Base-by-base conservation (phyloP, 176 grass and related monocot genomes). In the Zizania latifolia region DNA sequence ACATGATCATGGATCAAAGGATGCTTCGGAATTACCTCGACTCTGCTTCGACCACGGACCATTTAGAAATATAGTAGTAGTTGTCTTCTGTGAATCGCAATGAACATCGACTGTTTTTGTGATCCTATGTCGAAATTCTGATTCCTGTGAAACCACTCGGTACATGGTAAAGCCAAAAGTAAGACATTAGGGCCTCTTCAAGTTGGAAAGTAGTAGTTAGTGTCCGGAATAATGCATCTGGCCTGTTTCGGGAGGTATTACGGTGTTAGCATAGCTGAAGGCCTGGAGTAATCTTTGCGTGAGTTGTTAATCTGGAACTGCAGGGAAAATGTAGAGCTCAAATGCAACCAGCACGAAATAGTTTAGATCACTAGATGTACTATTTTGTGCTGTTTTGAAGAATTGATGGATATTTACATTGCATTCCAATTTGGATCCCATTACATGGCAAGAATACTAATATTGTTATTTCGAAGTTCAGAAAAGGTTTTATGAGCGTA, bases 1-100 rank as follows among this genome's bases (percentile, higher is more conserved):
- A 35, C 64, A 60, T 77, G 51, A 68, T 84, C 22, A 71, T 80
- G 66, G 78, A 71, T 71, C 78, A 48, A 80, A 80, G 54, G 39
- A 61, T 71, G 66, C 68, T 80, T 60, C 21, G 55, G 66, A 80
- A 61, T 70, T 60, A 62, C 78, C 65, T 61, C 4, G 29, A 71
- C 46, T 24, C 30, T 80, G 36, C 17, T 69, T 21, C 36, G 1
- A 58, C 64, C 13, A 89, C 73, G 81, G 84, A 74, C 68, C 69
- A 14, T 23, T 75, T 48, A 37, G 23, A 84, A 58, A 56, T 80
- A 30, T 68, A 79, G 76, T 68, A 79, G 76, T 61, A 24, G 54
- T 21, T 21, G 16, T 72, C 21, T 68, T 77, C 2, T 5, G 24
- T 72, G 60, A 65, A 64, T 50, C n/a, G 15, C 50, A 78, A 59